phyloP scores from a whole-genome alignment of 2,329 filamentous ascomycete genomes.

The Fusarium hainanense region DNA sequence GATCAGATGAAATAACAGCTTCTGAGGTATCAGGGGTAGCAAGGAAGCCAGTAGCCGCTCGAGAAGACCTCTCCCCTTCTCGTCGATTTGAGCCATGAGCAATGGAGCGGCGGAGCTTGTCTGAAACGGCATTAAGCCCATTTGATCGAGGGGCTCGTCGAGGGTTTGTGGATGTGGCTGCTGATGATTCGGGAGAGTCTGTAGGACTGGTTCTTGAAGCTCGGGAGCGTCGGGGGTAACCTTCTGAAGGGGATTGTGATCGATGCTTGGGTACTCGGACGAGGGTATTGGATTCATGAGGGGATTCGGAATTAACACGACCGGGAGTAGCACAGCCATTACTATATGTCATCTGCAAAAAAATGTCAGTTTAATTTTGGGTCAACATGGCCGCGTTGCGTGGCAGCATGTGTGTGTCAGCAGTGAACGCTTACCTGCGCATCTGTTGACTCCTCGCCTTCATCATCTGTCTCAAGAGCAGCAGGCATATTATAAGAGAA shows the following conservation, averaged over 20 bases:
- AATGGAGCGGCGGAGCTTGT: constrained; percentile 52
- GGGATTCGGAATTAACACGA: constrained; percentile 45
- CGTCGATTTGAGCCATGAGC: constrained; percentile 46
- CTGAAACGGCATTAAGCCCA: constrained; percentile 48
- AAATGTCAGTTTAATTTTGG: constrained; percentile 13
- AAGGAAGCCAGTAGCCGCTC: constrained; percentile 52
- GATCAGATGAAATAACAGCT: constrained; percentile 48
- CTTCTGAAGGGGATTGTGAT: constrained; percentile 51
- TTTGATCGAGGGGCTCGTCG: constrained; percentile 46
- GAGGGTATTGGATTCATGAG: constrained; percentile 43
- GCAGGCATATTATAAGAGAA: constrained; percentile 76
- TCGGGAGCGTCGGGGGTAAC: constrained; percentile 48
- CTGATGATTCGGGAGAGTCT: constrained; percentile 47
- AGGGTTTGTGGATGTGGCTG: constrained; percentile 32
- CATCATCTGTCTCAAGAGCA: constrained; percentile 44
- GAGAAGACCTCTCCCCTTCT: constrained; percentile 41
- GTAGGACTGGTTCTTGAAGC: constrained; percentile 45
- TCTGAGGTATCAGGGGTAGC: constrained; percentile 71
- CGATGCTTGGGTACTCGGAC: constrained; percentile 46
- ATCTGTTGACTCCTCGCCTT: constrained; percentile 33
- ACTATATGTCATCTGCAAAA: constrained; percentile 29
- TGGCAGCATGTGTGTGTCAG: background rate
- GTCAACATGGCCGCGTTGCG: background rate
- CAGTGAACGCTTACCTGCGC: constrained; percentile 38
- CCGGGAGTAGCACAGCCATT: constrained; percentile 44